A percentile compares a stretch with the other conserved stretches of the same genome.
Evolutionary conservation across 108 stramenopile genomes (phyloP).

Genomic region (Fragilaria radians): DNA sequence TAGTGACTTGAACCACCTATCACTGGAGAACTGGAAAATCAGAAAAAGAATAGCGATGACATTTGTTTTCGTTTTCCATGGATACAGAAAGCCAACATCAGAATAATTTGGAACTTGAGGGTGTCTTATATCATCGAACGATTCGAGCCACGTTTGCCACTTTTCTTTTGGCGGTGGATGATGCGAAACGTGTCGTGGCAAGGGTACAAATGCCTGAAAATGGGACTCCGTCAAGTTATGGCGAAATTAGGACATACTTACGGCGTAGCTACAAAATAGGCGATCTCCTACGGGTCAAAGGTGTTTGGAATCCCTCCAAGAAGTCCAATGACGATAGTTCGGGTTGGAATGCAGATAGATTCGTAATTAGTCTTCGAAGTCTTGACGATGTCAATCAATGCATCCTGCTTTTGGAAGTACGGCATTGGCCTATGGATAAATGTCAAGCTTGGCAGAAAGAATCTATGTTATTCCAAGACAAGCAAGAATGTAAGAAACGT

Average conservation of each 20-base stretch:
- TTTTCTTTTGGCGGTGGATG: slow-evolving; percentile 22
- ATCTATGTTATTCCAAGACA: slow-evolving; percentile 19
- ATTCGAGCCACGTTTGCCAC: slow-evolving; percentile 45
- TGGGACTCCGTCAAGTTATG: slow-evolving; percentile 13
- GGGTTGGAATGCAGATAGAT: slow-evolving; percentile 16
- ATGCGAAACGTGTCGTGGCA: slow-evolving; percentile 20
- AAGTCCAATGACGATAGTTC: slow-evolving; percentile 3
- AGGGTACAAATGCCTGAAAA: slow-evolving; percentile 22
- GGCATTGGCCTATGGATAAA: slow-evolving; percentile 38
- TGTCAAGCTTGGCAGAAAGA: slow-evolving; percentile 45
- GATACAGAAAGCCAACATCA: too few species aligned
- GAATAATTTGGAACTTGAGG: too few species aligned
- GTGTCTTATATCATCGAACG: slow-evolving; percentile 49
- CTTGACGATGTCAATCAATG: slow-evolving; percentile 10
- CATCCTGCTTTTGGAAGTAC: slow-evolving; percentile 9
- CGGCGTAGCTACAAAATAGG: slow-evolving; percentile 59
- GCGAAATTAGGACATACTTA: slow-evolving; percentile 44
- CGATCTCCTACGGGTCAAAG: slow-evolving; percentile 38
- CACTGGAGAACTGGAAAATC: too few species aligned
- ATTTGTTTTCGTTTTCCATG: too few species aligned
- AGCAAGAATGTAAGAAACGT: slow-evolving; percentile 6
- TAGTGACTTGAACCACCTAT: too few species aligned
- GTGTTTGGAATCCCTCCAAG: slow-evolving; percentile 14
- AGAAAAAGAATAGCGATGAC: too few species aligned
- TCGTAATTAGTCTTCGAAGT: slow-evolving; percentile 16